Conservation (phyloP, 164 flowering plant species). For the Stephania japonica region DNA sequence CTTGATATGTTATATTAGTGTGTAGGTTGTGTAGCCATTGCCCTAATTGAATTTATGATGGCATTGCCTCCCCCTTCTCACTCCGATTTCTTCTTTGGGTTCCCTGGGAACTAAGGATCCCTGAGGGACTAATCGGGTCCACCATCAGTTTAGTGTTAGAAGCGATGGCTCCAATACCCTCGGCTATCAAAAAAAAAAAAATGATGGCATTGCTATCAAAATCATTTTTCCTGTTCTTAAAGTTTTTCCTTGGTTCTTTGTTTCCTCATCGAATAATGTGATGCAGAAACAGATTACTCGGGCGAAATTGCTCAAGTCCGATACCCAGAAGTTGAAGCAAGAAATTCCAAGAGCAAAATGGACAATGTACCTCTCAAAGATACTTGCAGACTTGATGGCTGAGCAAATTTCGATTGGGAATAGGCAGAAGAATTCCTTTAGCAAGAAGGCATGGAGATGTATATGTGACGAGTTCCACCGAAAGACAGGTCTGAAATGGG, state of each 20-base stretch:
- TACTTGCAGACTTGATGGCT: constrained; percentile 45
- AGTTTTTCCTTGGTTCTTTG: not conserved
- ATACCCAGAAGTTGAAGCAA: constrained; percentile 20
- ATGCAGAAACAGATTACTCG: constrained; percentile 24
- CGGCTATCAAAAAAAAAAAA: too few species aligned
- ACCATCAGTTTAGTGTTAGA: too few species aligned
- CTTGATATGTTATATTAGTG: too few species aligned
- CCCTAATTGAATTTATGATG: too few species aligned
- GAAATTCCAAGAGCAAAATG: constrained; percentile 53
- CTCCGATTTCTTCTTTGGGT: too few species aligned
- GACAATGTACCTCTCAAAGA: constrained; percentile 40
- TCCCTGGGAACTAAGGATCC: too few species aligned
- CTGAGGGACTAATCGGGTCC: too few species aligned
- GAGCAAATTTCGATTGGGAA: constrained; percentile 45
- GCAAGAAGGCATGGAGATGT: constrained; percentile 43
- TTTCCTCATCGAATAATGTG: not conserved
- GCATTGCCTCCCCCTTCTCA: too few species aligned
- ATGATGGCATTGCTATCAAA: too few species aligned
- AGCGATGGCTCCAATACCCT: too few species aligned
- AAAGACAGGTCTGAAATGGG: constrained; percentile 51
- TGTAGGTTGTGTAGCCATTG: too few species aligned
- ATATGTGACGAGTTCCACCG: constrained; percentile 38
- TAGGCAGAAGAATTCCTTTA: constrained; percentile 33
- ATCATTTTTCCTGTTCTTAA: too few species aligned
- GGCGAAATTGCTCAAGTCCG: constrained; percentile 9